Evolutionary conservation across 2,329 filamentous ascomycete species (phyloP), one percentile per base, ranked within the genome.

Genomic region (Aspergillaceae sp.): DNA sequence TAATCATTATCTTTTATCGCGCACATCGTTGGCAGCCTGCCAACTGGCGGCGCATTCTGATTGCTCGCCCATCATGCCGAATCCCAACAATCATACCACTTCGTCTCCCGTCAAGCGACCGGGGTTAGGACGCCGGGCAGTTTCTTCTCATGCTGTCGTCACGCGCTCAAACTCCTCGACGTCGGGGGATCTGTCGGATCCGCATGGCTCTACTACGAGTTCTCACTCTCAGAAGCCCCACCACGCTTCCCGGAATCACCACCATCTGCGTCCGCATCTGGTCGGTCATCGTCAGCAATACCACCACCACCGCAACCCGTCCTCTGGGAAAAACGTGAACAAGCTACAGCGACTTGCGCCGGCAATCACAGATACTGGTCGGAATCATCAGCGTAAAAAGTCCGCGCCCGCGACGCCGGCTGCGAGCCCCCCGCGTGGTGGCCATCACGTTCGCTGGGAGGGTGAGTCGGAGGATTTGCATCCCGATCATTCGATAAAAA

Each of bases 331-430:
- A 56, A 69, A 69, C 44, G 55, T 72, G 41, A 67, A 66, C 53
- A 73, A 72, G 52, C 51, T 71, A 33, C 66, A 69, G 44, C 62
- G 64, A 41, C 54, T 70, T 45, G 56, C 58, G 40, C 56, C 60
- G 43, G 53, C 52, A 26, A 50, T 19, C 19, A 19, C 60, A 32
- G 63, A 69, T 45, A 52, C 53, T 33, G 54, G 57, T 32, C 61
- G 64, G 38, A 56, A 69, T 48, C 71, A 73, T 56, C 65, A 71
- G 42, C 65, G 70, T 49, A 72, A 72, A 56, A 72, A 70, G 51
- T 73, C 70, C 4, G 68, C 68, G 36, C 68, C 68, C 30, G 62
- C 60, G 26, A 72, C 69, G 27, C 70, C 71, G 26, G 57, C 64
- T 11, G 65, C 64, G 10, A 73, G 70, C 7, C 28, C 28, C 48